Evolutionary conservation across 208 protist species (phyloP).

Genomic region (Phytomonas sp.): DNA sequence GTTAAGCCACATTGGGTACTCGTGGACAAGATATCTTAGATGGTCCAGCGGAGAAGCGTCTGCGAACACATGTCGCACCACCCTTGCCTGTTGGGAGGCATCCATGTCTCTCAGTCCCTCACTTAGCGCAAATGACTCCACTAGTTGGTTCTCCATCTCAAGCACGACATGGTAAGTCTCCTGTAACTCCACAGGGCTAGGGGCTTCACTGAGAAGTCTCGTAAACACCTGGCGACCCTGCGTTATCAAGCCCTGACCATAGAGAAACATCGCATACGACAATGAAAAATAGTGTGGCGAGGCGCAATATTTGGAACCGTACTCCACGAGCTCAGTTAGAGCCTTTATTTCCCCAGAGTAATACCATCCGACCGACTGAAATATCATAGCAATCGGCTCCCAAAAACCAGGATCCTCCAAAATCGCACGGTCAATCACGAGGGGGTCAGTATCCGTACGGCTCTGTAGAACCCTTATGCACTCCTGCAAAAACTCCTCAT

Average conservation of each 20-base stretch:
- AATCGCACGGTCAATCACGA: constrained; percentile 17
- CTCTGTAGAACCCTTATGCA: constrained; percentile 26
- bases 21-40: constrained; percentile 24
- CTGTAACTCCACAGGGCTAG: constrained; percentile 38
- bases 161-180: constrained; percentile 39
- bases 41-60: constrained; percentile 25
- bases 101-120: constrained; percentile 22
- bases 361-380: constrained; percentile 35
- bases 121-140: constrained; percentile 62
- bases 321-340: constrained; percentile 35
- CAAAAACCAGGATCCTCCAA: constrained; percentile 49
- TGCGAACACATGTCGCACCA: constrained; percentile 22
- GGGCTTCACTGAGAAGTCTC: constrained; percentile 32
- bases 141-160: constrained; percentile 65
- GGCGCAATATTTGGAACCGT: constrained; percentile 32
- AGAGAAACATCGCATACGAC: constrained; percentile 56
- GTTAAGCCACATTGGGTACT: constrained; percentile 57
- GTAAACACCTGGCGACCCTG: constrained; percentile 36
- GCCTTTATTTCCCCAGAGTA: constrained; percentile 27
- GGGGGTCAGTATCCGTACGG: not conserved
- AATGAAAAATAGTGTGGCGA: constrained; percentile 36
- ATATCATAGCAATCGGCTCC: constrained; percentile 45
- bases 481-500: constrained; percentile 45
- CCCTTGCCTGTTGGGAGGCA: constrained; percentile 14
- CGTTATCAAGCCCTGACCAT: constrained; percentile 49